Evolutionary conservation across 2,329 filamentous ascomycete species (phyloP), one percentile per base, ranked within the genome.

Genomic region (Aspergillus neotritici): DNA sequence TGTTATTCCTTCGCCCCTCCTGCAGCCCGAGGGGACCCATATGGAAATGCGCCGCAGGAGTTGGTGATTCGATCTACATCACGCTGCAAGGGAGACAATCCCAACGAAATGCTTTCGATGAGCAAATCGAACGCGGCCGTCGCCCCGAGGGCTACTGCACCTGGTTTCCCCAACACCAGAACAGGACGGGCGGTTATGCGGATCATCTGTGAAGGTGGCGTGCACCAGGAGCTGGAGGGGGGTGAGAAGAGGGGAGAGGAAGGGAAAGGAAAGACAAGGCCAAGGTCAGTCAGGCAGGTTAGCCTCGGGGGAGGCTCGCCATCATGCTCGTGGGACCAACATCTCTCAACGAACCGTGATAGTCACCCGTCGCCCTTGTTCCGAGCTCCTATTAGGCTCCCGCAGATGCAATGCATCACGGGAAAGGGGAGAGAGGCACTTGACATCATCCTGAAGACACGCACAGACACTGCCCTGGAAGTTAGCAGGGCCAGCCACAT

Each of bases 161-260:
- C 36, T 38, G 37, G 33, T 39, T 43, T 44, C 44, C 42, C 51
- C 58, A 58, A 56, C 56, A 56, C 41, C 38, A 41, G 46, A 25
- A 38, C 41, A 43, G 44, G 38, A 52, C 57, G 56, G 53, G 55
- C 52, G 55, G 53, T 51, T 52, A 55, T 53, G 57, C 53, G 59
- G 54, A 56, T 58, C 53, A 56, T 55, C 42, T 49, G 42, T 39
- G 40, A 48, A 48, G 46, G 44, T 47, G 43, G 48, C 43, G 42
- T 36, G 45, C 44, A 41, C 46, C 40, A 40, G 40, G 40, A 37
- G 41, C 21, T 9, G 21, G 21, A 25, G 21, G 21, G 21, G 21
- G 21, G 5, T 25, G 7, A 25, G 21, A 8, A 25, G 21, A 25
- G 21, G 7, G 21, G 21, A 8, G 21, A 25, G 2, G 6, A 25